Conservation (phyloP, 495 filamentous ascomycete genomes). For the Letharia columbiana region DNA sequence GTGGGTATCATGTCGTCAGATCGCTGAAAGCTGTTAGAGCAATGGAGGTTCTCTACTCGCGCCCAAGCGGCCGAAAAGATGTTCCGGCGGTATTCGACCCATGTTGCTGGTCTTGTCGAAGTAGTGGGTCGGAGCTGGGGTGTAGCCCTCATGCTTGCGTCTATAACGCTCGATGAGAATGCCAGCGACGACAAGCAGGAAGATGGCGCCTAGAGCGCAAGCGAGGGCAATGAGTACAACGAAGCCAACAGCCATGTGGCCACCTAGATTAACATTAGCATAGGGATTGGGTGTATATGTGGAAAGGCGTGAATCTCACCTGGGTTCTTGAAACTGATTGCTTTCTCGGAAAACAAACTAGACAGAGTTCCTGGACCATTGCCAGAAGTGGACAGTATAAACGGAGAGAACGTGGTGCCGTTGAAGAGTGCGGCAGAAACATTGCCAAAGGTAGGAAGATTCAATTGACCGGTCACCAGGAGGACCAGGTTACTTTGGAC, state of each 20-base stretch:
- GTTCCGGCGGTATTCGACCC: slow-evolving; percentile 69
- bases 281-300: not conserved
- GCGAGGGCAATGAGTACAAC: slow-evolving; percentile 89
- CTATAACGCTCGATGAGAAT: slow-evolving; percentile 76
- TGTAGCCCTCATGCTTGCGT: slow-evolving; percentile 77
- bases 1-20: slow-evolving; percentile 24
- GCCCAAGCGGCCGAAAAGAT: slow-evolving; percentile 58
- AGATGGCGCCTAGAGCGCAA: slow-evolving; percentile 75
- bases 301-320: slow-evolving; percentile 36
- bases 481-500: slow-evolving; percentile 59
- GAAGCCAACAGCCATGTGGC: slow-evolving; percentile 69
- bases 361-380: slow-evolving; percentile 65
- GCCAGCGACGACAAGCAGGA: slow-evolving; percentile 78
- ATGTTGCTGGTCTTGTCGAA: slow-evolving; percentile 69
- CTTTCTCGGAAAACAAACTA: slow-evolving; percentile 65
- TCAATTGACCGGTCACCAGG: slow-evolving; percentile 73
- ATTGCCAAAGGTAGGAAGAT: slow-evolving; percentile 65
- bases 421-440: slow-evolving; percentile 85
- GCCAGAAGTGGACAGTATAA: slow-evolving; percentile 62
- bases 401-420: slow-evolving; percentile 67
- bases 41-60: slow-evolving; percentile 28
- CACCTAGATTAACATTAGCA: slow-evolving; percentile 31
- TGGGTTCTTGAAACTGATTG: slow-evolving; percentile 51
- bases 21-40: slow-evolving; percentile 17
- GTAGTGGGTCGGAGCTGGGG: slow-evolving; percentile 65